Evolutionary conservation across 192 early-diverging fungal genomes (phyloP).

Genomic region (Spizellomyces sp.): DNA sequence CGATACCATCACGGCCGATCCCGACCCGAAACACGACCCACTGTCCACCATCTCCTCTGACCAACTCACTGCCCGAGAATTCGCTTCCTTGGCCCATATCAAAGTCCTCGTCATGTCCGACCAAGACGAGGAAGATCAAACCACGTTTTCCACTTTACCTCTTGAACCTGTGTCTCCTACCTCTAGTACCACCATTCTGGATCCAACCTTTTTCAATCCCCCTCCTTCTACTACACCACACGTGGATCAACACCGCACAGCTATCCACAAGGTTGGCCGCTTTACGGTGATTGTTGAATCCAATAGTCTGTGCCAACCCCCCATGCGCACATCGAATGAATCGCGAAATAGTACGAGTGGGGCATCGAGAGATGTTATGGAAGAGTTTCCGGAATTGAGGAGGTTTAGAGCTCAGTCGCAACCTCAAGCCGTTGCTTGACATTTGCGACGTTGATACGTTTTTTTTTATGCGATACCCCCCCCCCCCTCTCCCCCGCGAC

Average conservation of each 20-base stretch:
- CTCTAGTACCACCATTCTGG: not conserved
- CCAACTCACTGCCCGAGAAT: not conserved
- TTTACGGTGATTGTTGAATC: conserved; percentile 4
- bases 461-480: too few relatives aligned
- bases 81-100: not conserved
- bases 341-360: not conserved
- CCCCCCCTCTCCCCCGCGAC: too few relatives aligned
- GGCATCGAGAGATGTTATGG: not conserved
- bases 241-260: not conserved
- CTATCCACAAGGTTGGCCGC: not conserved
- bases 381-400: conserved; percentile 5
- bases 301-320: not conserved
- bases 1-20: too few relatives aligned
- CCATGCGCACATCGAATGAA: not conserved
- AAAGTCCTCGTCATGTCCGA: conserved; percentile 4
- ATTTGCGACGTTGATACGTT: too few relatives aligned
- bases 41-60: not conserved
- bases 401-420: not conserved
- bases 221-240: not conserved
- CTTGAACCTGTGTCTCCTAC: not conserved
- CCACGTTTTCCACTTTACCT: not conserved
- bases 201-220: not conserved
- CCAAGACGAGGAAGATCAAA: not conserved
- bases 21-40: too few relatives aligned
- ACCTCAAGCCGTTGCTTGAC: too few relatives aligned